phyloP scores from a whole-genome alignment of 257 asterid genomes.

The Nemophila menziesii region DNA sequence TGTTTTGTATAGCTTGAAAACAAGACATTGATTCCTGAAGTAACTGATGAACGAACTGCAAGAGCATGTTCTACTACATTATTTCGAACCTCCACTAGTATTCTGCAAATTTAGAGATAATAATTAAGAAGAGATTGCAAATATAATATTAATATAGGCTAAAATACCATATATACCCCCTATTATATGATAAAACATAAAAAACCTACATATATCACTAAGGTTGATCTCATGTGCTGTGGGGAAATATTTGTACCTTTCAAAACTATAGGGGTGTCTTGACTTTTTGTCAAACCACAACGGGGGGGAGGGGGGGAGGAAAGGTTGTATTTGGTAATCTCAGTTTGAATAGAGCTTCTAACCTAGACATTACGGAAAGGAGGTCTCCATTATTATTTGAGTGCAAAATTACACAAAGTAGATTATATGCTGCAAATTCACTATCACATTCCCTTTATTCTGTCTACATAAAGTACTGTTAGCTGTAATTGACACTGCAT shows the following conservation, averaged over 20 bases:
- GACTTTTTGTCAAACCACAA: too few relatives aligned
- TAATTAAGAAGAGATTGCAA: too few relatives aligned
- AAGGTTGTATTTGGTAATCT: too few relatives aligned
- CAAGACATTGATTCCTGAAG: conserved; percentile 75
- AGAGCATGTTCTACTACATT: conserved; percentile 80
- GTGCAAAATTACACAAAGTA: conserved; percentile 77
- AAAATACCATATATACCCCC: too few relatives aligned
- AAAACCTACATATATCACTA: too few relatives aligned
- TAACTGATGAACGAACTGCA: conserved; percentile 86
- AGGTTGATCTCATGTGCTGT: too few relatives aligned
- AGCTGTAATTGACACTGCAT: conserved; percentile 97
- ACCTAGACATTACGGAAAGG: conserved; percentile 97
- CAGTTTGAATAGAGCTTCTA: too few relatives aligned
- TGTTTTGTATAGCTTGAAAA: conserved; percentile 81
- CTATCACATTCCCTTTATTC: conserved; percentile 79
- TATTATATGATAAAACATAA: too few relatives aligned
- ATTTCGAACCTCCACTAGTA: conserved; percentile 56
- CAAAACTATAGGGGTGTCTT: too few relatives aligned
- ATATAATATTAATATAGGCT: too few relatives aligned
- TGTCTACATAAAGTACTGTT: conserved; percentile 86
- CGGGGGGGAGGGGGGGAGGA: too few relatives aligned
- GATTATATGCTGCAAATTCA: conserved; percentile 93
- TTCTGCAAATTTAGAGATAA: conserved; percentile 32
- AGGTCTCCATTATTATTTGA: conserved; percentile 88
- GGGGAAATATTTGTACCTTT: too few relatives aligned